Percentiles rank a stretch among this genome's conserved stretches.
Conservation (phyloP, 2,329 filamentous ascomycete species). For the Elsinoe australis region DNA sequence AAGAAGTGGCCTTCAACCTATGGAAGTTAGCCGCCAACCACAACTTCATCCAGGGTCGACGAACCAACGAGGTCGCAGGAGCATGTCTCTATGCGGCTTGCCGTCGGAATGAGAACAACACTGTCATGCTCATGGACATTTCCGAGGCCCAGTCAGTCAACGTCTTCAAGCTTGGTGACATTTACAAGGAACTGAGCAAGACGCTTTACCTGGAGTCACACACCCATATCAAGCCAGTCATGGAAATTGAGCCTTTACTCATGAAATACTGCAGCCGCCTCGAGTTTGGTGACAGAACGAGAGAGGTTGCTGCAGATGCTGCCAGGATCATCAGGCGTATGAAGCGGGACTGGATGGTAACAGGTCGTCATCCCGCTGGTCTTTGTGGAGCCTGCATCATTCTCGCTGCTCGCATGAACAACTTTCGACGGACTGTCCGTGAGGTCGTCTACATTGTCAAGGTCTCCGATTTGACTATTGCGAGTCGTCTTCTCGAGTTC, state of each 20-base stretch:
- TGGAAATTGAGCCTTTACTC: constrained; percentile 80
- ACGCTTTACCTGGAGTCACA: constrained; percentile 46
- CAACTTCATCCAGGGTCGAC: constrained; percentile 71
- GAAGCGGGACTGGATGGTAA: constrained; percentile 96
- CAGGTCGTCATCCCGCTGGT: constrained; percentile 84
- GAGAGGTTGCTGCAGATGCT: constrained; percentile 80
- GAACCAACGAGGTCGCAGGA: constrained; percentile 76
- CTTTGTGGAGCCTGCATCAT: constrained; percentile 91
- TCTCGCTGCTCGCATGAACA: constrained; percentile 95
- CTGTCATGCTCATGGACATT: constrained; percentile 90
- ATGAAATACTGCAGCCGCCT: constrained; percentile 84
- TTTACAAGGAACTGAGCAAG: constrained; percentile 75
- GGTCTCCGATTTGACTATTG: constrained; percentile 87
- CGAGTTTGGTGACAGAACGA: constrained; percentile 75
- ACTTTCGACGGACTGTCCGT: constrained; percentile 83
- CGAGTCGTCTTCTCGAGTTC: constrained; percentile 87
- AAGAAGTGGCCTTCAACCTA: constrained; percentile 35
- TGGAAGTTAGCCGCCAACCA: constrained; percentile 50
- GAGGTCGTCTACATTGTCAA: constrained; percentile 99
- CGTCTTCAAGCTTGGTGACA: constrained; percentile 83
- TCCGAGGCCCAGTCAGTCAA: constrained; percentile 79
- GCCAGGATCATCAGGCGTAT: constrained; percentile 83
- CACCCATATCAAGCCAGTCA: constrained; percentile 52
- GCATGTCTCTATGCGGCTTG: constrained; percentile 87
- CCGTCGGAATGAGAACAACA: constrained; percentile 68